Evolutionary conservation across 1,284 basidiomycete species (phyloP).

Genomic region (Gastroboletus turbinatus): DNA sequence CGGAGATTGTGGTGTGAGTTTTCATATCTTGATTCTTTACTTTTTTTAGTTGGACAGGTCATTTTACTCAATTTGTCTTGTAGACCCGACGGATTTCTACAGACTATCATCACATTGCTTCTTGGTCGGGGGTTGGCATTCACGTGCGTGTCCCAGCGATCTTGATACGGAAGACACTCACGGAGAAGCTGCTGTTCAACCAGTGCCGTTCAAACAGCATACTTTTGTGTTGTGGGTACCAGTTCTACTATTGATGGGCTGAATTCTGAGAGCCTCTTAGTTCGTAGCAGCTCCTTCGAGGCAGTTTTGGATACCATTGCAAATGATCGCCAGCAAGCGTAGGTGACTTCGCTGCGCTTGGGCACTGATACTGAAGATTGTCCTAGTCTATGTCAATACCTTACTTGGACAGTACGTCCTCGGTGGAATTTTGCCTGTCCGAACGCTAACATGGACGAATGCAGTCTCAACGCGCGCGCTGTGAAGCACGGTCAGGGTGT

Average conservation of each 20-base stretch:
- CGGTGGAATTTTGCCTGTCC: not conserved
- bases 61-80: not conserved
- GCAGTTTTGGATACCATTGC: conserved; percentile 38
- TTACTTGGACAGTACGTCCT: conserved; percentile 30
- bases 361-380: not conserved
- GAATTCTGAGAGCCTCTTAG: conserved; percentile 18
- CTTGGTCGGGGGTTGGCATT: conserved; percentile 36
- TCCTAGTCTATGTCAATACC: conserved; percentile 32
- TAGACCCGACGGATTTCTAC: conserved; percentile 21
- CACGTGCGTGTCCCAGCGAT: conserved; percentile 22
- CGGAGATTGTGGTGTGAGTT: conserved; percentile 32
- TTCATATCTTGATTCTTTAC: not conserved
- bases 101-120: conserved; percentile 13
- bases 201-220: conserved; percentile 28
- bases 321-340: conserved; percentile 39
- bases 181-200: not conserved
- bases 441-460: conserved; percentile 2
- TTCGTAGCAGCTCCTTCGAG: conserved; percentile 34
- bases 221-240: conserved; percentile 27
- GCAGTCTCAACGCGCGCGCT: conserved; percentile 38
- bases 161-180: not conserved
- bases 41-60: not conserved
- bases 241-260: not conserved
- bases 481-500: conserved; percentile 34
- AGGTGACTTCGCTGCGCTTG: not conserved